phyloP scores from a whole-genome alignment of 257 asterid species.

The Paulownia fortunei region DNA sequence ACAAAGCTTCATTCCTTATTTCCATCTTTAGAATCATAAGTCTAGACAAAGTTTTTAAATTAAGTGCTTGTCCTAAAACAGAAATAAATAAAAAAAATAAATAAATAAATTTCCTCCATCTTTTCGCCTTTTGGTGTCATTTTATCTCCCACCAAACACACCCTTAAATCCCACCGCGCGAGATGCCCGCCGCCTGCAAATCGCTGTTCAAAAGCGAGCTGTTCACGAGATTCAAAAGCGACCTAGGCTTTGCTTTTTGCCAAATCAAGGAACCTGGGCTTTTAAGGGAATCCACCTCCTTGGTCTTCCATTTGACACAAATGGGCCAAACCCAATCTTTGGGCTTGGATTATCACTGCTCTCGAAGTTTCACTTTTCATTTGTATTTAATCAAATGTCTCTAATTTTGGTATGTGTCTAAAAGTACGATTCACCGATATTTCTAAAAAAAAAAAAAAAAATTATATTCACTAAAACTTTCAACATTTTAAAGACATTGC shows the following conservation, averaged over 20 bases:
- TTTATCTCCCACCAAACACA: background rate
- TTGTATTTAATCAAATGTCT: background rate
- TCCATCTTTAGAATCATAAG: too few relatives aligned
- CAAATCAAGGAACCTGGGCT: conserved; percentile 31
- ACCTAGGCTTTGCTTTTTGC: conserved; percentile 23
- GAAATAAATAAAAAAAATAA: too few relatives aligned
- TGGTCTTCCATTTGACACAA: background rate
- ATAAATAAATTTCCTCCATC: background rate
- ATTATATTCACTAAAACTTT: too few relatives aligned
- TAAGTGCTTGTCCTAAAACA: too few relatives aligned
- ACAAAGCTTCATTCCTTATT: too few relatives aligned
- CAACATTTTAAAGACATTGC: too few relatives aligned
- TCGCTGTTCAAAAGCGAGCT: background rate
- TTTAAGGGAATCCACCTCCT: too few relatives aligned
- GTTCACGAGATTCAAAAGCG: conserved; percentile 32
- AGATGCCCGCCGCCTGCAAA: background rate
- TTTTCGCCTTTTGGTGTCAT: background rate
- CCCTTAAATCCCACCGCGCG: background rate
- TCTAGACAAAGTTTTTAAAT: too few relatives aligned
- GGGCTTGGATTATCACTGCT: conserved; percentile 8
- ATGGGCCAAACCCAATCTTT: conserved; percentile 15
- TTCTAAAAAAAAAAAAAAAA: background rate
- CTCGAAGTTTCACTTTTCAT: too few relatives aligned
- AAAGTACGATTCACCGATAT: too few relatives aligned
- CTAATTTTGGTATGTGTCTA: too few relatives aligned